A percentile compares a stretch with the other conserved stretches of the same genome.
phyloP scores from a whole-genome alignment of 108 stramenopile species.

The Cyclotella sp. region DNA sequence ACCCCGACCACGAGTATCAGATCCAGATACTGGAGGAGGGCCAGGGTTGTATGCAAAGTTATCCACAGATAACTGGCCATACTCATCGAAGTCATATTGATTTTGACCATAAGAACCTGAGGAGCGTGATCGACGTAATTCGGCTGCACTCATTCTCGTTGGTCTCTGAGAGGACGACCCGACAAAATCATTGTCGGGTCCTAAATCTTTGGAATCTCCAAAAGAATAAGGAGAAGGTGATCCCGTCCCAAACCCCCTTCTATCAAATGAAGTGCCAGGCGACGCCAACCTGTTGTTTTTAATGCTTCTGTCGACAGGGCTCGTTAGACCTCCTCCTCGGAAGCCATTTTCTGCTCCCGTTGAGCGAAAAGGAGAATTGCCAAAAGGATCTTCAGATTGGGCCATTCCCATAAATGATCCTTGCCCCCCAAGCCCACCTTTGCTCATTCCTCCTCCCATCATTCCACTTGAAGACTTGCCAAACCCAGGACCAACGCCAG shows the following conservation, averaged over 20 bases:
- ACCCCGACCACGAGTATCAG: constrained; percentile 16
- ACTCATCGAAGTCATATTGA: constrained; percentile 8
- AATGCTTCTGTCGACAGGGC: neutral
- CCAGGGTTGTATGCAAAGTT: constrained; percentile 1
- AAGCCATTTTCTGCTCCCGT: too few relatives aligned
- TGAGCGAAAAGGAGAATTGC: neutral
- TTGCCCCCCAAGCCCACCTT: neutral
- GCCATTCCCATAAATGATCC: neutral
- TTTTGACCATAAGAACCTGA: constrained; percentile 1
- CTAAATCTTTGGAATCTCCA: neutral
- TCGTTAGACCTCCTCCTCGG: too few relatives aligned
- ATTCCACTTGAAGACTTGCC: neutral
- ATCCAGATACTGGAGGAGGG: constrained; percentile 10
- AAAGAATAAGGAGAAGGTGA: neutral
- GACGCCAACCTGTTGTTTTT: neutral
- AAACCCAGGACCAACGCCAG: too few relatives aligned
- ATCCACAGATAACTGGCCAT: constrained; percentile 8
- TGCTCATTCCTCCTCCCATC: neutral
- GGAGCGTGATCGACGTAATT: neutral
- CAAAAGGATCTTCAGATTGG: neutral
- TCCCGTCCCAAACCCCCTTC: neutral
- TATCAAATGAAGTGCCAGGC: neutral
- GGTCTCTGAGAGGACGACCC: constrained; percentile 3
- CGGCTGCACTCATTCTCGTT: neutral
- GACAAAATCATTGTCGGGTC: constrained; percentile 16